phyloP scores from a whole-genome alignment of 192 early-diverging fungal species.

The Gonapodya prolifera region DNA sequence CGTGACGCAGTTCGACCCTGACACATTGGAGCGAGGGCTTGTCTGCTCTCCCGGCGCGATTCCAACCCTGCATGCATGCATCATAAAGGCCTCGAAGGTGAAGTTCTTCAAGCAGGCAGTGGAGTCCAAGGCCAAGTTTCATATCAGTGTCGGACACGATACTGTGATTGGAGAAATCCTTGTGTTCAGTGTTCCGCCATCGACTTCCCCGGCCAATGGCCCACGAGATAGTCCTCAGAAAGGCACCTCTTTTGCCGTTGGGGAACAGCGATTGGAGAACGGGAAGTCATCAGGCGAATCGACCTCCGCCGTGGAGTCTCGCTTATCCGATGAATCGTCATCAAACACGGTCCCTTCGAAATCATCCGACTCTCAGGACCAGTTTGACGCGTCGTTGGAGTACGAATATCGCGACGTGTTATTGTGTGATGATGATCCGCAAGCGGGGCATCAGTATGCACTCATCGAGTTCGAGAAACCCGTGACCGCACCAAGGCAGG shows the following conservation, averaged over 20 bases:
- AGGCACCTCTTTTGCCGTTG: neutral
- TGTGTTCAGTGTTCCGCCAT: neutral
- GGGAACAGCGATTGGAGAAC: neutral
- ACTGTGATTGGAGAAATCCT: neutral
- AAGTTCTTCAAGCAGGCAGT: conserved; percentile 1
- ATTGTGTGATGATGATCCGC: neutral
- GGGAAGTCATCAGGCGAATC: too few species aligned
- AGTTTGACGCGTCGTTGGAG: neutral
- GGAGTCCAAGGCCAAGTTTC: conserved; percentile 2
- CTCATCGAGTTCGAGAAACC: neutral
- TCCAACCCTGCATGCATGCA: neutral
- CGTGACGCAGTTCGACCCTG: neutral
- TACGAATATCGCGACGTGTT: neutral
- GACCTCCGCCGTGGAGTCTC: neutral
- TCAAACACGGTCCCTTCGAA: neutral
- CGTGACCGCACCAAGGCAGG: neutral
- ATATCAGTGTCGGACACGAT: conserved; percentile 2
- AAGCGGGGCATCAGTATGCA: neutral
- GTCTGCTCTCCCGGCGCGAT: neutral
- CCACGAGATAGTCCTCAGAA: neutral
- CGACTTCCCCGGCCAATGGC: neutral
- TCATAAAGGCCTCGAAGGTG: neutral
- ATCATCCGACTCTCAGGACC: neutral
- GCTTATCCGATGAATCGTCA: neutral
- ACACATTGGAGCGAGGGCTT: neutral